A percentile compares a stretch with the other conserved stretches of the same genome.
Conservation (phyloP, 768 basidiomycete genomes). For the Pilatotrama ljubarskyi region DNA sequence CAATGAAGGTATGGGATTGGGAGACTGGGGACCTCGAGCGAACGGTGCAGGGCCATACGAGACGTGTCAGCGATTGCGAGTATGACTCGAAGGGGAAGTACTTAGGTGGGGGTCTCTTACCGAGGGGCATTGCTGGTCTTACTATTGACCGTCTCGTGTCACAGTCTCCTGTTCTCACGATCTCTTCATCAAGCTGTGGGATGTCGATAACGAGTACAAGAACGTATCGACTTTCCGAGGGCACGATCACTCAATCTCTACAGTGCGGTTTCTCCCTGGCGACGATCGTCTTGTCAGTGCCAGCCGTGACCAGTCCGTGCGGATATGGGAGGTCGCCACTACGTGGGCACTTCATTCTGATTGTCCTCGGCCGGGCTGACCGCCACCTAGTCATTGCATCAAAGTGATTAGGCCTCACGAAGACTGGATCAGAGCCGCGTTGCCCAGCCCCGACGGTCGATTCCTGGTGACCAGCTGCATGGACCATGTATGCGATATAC, state of each 20-base stretch:
- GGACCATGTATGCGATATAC: constrained; percentile 45
- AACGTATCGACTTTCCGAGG: constrained; percentile 52
- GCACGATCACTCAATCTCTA: constrained; percentile 57
- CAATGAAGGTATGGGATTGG: constrained; percentile 63
- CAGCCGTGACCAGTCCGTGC: constrained; percentile 53
- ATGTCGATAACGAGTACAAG: constrained; percentile 53
- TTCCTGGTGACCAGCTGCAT: constrained; percentile 49
- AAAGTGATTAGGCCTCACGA: constrained; percentile 49
- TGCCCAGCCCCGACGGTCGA: constrained; percentile 40
- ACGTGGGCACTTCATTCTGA: constrained; percentile 39
- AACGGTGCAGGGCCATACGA: constrained; percentile 59
- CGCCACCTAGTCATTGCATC: constrained; percentile 44
- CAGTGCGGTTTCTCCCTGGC: constrained; percentile 50
- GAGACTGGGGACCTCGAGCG: constrained; percentile 57
- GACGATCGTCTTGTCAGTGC: constrained; percentile 52
- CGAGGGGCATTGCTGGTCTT: too few relatives aligned
- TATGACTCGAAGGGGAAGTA: constrained; percentile 51
- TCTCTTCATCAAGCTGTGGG: constrained; percentile 58
- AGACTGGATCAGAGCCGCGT: constrained; percentile 47
- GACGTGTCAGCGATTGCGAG: constrained; percentile 54
- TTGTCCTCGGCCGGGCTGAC: too few relatives aligned
- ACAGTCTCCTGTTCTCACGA: constrained; percentile 55
- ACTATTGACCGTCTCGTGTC: too few relatives aligned
- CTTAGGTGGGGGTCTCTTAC: constrained; percentile 42
- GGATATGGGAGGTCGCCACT: constrained; percentile 55